Evolutionary conservation across 225 moss, liverwort and hornwort species (phyloP).

Genomic region (Sphagnum contortum): DNA sequence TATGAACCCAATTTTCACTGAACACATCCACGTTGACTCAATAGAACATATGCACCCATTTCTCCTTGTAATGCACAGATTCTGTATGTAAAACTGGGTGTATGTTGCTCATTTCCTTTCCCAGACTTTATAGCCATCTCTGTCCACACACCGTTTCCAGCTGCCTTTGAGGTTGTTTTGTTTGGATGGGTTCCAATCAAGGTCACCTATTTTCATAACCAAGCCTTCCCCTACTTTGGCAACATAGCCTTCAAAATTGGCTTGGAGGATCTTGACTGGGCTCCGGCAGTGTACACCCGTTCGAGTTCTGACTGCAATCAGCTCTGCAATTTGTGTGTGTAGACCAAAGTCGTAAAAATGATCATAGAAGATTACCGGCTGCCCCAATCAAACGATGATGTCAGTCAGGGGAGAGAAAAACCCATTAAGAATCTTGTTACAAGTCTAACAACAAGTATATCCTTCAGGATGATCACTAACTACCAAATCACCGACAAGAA

Average conservation of each 20-base stretch:
- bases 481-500: neutral
- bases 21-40: no score
- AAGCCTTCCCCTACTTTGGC: constrained; percentile 68
- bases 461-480: neutral
- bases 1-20: no score
- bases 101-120: constrained; percentile 26
- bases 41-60: no score
- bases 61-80: no score
- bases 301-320: constrained; percentile 63
- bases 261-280: constrained; percentile 72
- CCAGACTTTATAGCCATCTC: constrained; percentile 81
- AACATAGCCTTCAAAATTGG: constrained; percentile 75
- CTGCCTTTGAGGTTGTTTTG: constrained; percentile 61
- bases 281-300: constrained; percentile 72
- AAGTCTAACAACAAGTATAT: neutral
- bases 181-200: constrained; percentile 93
- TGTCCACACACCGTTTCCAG: constrained; percentile 62
- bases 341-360: constrained; percentile 93
- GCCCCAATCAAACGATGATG: constrained; percentile 4
- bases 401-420: neutral
- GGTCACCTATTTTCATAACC: constrained; percentile 68
- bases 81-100: no score
- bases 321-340: constrained; percentile 78
- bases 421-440: neutral
- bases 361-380: constrained; percentile 89